These are phyloP conservation scores for Mycena belliarum DNA, from an alignment of 768 basidiomycete species.

Conservation along the genomic window DNA sequence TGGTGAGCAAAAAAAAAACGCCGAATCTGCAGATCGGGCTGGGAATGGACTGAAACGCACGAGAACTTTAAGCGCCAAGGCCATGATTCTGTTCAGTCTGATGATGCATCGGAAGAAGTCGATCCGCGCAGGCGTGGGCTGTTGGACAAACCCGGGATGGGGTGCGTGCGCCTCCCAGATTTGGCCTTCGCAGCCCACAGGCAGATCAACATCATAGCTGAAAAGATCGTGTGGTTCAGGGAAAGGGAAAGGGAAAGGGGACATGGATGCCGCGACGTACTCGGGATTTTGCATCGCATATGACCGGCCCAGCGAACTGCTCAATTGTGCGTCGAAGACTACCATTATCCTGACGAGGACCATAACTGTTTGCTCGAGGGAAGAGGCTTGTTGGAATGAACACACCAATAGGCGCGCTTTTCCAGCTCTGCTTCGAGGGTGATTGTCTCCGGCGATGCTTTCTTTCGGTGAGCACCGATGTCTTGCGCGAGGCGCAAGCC, in stretches of 20 bases:
- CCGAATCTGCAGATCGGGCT: too few species aligned
- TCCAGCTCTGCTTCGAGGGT: conserved; percentile 50
- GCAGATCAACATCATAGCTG: conserved; percentile 12
- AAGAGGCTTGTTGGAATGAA: not conserved
- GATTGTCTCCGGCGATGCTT: conserved; percentile 25
- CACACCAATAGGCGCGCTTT: conserved; percentile 42
- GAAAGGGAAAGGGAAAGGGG: not conserved
- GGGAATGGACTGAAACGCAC: not conserved
- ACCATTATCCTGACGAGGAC: conserved; percentile 21
- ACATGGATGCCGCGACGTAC: not conserved
- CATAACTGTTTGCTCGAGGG: too few species aligned
- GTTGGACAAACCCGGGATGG: conserved; percentile 3
- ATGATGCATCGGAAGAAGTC: conserved; percentile 37
- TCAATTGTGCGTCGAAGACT: conserved; percentile 10
- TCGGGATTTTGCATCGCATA: conserved; percentile 14
- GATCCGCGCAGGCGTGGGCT: conserved; percentile 14
- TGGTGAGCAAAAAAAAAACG: too few species aligned
- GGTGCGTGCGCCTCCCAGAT: conserved; percentile 30
- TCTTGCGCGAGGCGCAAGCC: not conserved
- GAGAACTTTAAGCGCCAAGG: conserved; percentile 11
- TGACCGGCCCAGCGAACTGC: conserved; percentile 7
- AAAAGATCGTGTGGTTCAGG: too few species aligned
- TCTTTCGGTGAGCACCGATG: conserved; percentile 33
- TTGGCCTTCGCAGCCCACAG: not conserved
- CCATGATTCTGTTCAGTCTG: conserved; percentile 10